Conservation (phyloP, 2,329 filamentous ascomycete genomes). For the Chaetomiaceae sp. region DNA sequence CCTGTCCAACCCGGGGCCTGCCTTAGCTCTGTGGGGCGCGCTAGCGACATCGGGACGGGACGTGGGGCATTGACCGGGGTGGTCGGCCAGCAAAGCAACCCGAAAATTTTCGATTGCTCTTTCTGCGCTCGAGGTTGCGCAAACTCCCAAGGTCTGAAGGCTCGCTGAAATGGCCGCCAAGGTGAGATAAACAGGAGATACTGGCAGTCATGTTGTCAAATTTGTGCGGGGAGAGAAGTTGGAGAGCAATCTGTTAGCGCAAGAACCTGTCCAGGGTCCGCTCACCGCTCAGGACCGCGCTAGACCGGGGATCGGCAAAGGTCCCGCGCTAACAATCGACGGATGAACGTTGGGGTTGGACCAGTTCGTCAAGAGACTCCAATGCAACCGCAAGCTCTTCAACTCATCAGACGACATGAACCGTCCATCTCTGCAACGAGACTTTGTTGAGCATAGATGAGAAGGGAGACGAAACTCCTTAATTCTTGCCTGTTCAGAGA, state of each 20-base stretch:
- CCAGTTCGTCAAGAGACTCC: neutral
- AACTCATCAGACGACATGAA: neutral
- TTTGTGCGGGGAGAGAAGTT: neutral
- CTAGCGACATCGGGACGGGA: slow-evolving; percentile 20
- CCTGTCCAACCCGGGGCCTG: slow-evolving; percentile 16
- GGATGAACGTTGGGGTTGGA: slow-evolving; percentile 20
- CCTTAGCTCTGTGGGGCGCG: slow-evolving; percentile 14
- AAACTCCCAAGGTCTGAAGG: neutral
- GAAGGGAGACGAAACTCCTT: too few species aligned
- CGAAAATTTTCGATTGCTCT: slow-evolving; percentile 15
- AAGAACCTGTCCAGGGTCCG: slow-evolving; percentile 5
- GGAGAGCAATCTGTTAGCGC: slow-evolving; percentile 17
- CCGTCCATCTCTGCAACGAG: neutral
- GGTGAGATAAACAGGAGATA: slow-evolving; percentile 3
- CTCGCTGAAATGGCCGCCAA: neutral
- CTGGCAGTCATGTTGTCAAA: neutral
- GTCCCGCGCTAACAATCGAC: slow-evolving; percentile 22
- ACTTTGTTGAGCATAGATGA: too few species aligned
- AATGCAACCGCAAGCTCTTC: slow-evolving; percentile 6
- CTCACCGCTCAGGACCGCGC: slow-evolving; percentile 14
- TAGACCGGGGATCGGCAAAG: slow-evolving; percentile 14
- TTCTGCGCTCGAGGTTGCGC: slow-evolving; percentile 1
- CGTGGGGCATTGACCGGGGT: slow-evolving; percentile 16
- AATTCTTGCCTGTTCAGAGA: too few species aligned
- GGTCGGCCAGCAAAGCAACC: slow-evolving; percentile 14